These are phyloP conservation scores for Neonothopanus nambi DNA, from an alignment of 1,284 basidiomycete genomes.

Conservation along the genomic window DNA sequence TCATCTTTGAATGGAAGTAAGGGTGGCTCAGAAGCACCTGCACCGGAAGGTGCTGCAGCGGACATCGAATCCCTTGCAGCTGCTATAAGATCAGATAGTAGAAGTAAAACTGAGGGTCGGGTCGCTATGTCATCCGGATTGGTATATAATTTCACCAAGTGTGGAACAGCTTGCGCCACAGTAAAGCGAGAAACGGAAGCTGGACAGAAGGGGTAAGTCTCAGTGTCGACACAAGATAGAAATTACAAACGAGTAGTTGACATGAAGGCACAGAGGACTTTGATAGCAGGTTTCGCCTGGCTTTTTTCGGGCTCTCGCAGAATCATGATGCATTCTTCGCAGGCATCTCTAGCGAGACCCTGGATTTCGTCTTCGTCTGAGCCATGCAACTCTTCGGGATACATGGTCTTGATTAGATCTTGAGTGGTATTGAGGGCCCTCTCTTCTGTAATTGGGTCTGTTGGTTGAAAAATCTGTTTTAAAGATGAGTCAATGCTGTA, in stretches of 20 bases:
- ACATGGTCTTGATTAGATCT: conserved; percentile 73
- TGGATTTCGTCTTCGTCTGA: conserved; percentile 44
- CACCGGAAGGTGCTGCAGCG: conserved; percentile 25
- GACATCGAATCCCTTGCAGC: conserved; percentile 47
- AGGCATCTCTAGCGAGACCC: conserved; percentile 71
- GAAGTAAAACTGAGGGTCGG: conserved; percentile 68
- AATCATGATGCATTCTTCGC: conserved; percentile 77
- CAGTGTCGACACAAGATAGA: conserved; percentile 2
- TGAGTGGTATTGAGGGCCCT: conserved; percentile 73
- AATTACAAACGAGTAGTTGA: conserved; percentile 67
- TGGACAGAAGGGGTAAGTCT: conserved; percentile 30
- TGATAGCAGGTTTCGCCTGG: conserved; percentile 83
- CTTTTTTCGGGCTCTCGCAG: conserved; percentile 90
- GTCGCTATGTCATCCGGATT: conserved; percentile 77
- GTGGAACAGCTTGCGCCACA: conserved; percentile 66
- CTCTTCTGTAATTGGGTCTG: conserved; percentile 71
- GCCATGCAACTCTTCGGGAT: conserved; percentile 40
- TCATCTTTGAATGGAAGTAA: conserved; percentile 75
- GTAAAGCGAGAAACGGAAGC: conserved; percentile 73
- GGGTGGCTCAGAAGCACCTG: conserved; percentile 33
- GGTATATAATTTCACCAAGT: conserved; percentile 75
- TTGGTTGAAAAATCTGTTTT: conserved; percentile 85
- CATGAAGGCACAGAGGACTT: conserved; percentile 77
- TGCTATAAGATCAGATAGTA: conserved; percentile 60
- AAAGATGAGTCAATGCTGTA: conserved; percentile 6